Evolutionary conservation across 768 basidiomycete genomes (phyloP), one percentile per base, ranked within the genome.

Genomic region (Zangia roseola): DNA sequence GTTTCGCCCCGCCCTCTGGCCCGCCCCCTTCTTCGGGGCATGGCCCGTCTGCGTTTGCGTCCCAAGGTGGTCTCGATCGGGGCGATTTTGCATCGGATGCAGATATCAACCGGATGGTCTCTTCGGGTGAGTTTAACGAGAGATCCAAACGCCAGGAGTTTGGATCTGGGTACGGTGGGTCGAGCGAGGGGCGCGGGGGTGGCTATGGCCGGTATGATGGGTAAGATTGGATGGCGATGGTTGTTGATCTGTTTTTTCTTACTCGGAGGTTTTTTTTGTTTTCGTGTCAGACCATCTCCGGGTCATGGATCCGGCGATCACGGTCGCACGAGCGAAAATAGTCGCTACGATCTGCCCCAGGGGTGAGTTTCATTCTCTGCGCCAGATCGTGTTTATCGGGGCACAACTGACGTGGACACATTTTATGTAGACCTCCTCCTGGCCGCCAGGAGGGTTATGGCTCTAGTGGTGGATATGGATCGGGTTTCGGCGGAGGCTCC

Each of bases 61-160:
- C 52, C 25, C 55, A 16, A 13, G 56, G 58, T 5, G 64, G 55
- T 6, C 42, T 63, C 16, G 54, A 50, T 38, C 58, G 53, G 1
- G 48, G 38, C n/a, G 64, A 65, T 57, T 68, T 68, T 39, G 64
- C 59, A 42, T 53, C 64, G 39, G 64, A 65, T 53, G 61, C 38
- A 5, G 64, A 66, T 1, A 56, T 65, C 28, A 17, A 50, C 7
- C 52, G 53, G 42, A 55, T 66, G 56, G 43, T 68, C 38, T 1
- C 36, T 3, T 5, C 45, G 1, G 64, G 66, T 2, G 43, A 40
- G 39, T 55, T 65, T 13, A 7, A 21, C 6, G 34, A 8, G 8
- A 8, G 36, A 2, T 26, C 6, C 10, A 43, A 40, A 1, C 45
- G 47, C 5, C 39, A 45, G 13, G 35, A 10, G 10, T 35, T 50